These are phyloP conservation scores for Xylaria curta DNA, from an alignment of 495 filamentous ascomycete genomes.

Conservation along the genomic window DNA sequence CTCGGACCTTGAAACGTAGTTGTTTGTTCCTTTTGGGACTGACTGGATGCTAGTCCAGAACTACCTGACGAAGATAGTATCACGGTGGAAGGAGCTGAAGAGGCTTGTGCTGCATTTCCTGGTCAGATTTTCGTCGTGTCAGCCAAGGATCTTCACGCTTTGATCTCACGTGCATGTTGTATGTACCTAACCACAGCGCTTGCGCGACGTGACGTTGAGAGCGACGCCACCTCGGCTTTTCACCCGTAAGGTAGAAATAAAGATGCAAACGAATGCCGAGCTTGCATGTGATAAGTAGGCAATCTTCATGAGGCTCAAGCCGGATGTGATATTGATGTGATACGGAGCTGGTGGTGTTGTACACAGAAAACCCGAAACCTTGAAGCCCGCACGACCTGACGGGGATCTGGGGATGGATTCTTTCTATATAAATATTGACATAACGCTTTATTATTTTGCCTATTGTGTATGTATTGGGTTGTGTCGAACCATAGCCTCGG, in stretches of 20 bases:
- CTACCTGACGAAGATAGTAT: not conserved
- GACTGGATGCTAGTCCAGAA: not conserved
- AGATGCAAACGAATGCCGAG: slow-evolving; percentile 6
- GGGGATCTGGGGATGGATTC: not conserved
- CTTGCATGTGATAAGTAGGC: slow-evolving; percentile 15
- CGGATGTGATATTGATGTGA: not conserved
- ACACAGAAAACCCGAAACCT: too few relatives aligned
- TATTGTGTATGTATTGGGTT: not conserved
- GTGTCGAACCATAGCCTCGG: not conserved
- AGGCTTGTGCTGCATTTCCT: not conserved
- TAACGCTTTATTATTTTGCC: not conserved
- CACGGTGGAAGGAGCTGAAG: not conserved
- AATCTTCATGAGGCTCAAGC: not conserved
- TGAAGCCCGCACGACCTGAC: not conserved
- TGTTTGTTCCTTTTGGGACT: not conserved
- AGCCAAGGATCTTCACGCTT: not conserved
- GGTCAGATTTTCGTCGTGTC: not conserved
- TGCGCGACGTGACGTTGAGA: slow-evolving; percentile 7
- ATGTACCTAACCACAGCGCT: not conserved
- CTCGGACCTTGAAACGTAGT: not conserved
- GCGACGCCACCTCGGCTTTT: slow-evolving; percentile 9
- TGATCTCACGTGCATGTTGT: slow-evolving; percentile 11
- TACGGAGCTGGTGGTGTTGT: not conserved
- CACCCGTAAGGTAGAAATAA: not conserved
- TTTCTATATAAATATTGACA: not conserved